Conservation (phyloP, 2,329 filamentous ascomycete genomes). For the Cadophora sp. region DNA sequence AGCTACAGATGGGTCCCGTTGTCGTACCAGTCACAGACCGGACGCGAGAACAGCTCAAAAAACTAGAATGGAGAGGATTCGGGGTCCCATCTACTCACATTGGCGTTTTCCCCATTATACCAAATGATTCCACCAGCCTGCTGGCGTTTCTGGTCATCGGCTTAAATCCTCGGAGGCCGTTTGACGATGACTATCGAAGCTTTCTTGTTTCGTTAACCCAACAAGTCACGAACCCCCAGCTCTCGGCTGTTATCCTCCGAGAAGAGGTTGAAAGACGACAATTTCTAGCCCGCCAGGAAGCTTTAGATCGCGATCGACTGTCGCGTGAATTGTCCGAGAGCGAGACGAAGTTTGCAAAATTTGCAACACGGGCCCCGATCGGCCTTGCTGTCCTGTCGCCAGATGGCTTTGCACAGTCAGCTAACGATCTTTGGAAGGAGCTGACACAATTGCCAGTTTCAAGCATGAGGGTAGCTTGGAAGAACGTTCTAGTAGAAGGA, state of each 20-base stretch:
- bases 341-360: constrained; percentile 70
- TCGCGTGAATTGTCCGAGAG: constrained; percentile 68
- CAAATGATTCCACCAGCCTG: constrained; percentile 66
- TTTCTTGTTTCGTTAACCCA: constrained; percentile 65
- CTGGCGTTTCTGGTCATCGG: constrained; percentile 74
- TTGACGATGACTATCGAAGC: constrained; percentile 75
- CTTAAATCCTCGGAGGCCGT: constrained; percentile 73
- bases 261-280: constrained; percentile 68
- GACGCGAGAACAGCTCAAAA: constrained; percentile 60
- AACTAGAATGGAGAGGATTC: constrained; percentile 69
- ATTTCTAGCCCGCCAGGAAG: constrained; percentile 66
- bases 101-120: constrained; percentile 73
- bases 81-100: constrained; percentile 68
- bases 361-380: constrained; percentile 75
- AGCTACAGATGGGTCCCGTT: constrained; percentile 14
- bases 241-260: constrained; percentile 73
- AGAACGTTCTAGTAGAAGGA: constrained; percentile 28
- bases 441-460: constrained; percentile 29
- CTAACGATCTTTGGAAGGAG: constrained; percentile 32
- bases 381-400: constrained; percentile 75
- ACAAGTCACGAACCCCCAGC: constrained; percentile 70
- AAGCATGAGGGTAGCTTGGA: constrained; percentile 23
- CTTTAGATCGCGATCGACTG: constrained; percentile 70
- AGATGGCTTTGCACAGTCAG: constrained; percentile 55
- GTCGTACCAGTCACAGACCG: constrained; percentile 39